These are phyloP conservation scores for Crithidia sp. DNA, from an alignment of 208 protist species.

Conservation along the genomic window DNA sequence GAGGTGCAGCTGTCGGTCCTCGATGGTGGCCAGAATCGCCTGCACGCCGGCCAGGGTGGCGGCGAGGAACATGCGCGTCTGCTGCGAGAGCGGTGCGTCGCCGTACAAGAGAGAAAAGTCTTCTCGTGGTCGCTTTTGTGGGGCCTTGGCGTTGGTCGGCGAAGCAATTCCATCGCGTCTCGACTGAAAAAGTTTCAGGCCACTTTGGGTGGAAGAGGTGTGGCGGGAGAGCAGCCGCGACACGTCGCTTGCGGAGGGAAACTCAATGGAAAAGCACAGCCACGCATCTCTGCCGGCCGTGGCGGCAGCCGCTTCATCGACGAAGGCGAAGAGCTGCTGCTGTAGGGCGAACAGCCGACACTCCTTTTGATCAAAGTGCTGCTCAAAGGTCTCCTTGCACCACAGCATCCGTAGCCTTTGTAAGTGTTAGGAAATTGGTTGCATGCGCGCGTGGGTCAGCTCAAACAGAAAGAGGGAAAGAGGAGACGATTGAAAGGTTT, in stretches of 20 bases:
- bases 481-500: neutral
- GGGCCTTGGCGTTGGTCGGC: neutral
- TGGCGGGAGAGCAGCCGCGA: slow-evolving; percentile 44
- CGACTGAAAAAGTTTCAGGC: neutral
- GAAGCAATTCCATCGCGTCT: neutral
- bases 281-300: slow-evolving; percentile 19
- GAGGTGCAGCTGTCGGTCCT: slow-evolving; percentile 66
- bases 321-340: slow-evolving; percentile 81
- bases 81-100: slow-evolving; percentile 51
- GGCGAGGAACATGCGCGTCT: slow-evolving; percentile 82
- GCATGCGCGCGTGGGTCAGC: neutral
- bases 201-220: slow-evolving; percentile 20
- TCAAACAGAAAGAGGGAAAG: neutral
- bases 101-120: slow-evolving; percentile 76
- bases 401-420: slow-evolving; percentile 53
- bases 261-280: slow-evolving; percentile 85
- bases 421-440: no score
- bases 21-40: slow-evolving; percentile 41
- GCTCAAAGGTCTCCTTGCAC: slow-evolving; percentile 78
- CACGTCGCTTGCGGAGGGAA: slow-evolving; percentile 68
- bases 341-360: slow-evolving; percentile 74
- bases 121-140: slow-evolving; percentile 34
- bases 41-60: slow-evolving; percentile 40
- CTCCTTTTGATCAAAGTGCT: slow-evolving; percentile 45
- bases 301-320: slow-evolving; percentile 34